Evolutionary conservation across 2,329 filamentous ascomycete species (phyloP).

Genomic region (Sphaceloma murrayae): DNA sequence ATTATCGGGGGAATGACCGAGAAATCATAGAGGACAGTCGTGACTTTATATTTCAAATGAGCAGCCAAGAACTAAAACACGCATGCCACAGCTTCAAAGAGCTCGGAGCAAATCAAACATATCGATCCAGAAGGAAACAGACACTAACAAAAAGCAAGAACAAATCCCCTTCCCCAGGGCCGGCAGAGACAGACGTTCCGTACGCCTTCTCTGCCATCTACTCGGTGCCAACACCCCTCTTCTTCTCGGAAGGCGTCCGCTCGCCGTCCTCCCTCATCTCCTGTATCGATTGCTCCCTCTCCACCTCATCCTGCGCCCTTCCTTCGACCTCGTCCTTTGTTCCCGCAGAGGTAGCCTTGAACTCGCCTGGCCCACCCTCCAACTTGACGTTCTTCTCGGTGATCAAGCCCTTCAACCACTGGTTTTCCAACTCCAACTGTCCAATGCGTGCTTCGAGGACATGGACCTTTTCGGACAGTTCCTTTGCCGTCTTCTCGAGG

Average conservation of each 20-base stretch:
- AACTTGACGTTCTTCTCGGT: slow-evolving; percentile 37
- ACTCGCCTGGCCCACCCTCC: slow-evolving; percentile 4
- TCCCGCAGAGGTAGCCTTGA: background rate
- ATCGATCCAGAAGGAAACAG: background rate
- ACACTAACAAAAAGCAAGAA: background rate
- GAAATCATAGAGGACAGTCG: no score
- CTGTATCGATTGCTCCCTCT: background rate
- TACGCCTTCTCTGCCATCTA: slow-evolving; percentile 14
- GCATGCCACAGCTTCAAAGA: no score
- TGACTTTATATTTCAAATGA: no score
- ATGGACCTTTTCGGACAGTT: slow-evolving; percentile 41
- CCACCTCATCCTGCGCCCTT: background rate
- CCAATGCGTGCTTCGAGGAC: slow-evolving; percentile 38
- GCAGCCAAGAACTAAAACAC: background rate
- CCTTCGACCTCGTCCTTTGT: background rate
- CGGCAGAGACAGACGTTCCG: slow-evolving; percentile 16
- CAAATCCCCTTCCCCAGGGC: slow-evolving; percentile 1
- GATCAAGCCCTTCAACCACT: slow-evolving; percentile 44
- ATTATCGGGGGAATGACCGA: no score
- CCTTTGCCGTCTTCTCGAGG: slow-evolving; percentile 43
- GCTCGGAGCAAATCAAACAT: no score
- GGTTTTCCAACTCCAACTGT: slow-evolving; percentile 45
- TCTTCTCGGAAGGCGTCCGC: slow-evolving; percentile 8
- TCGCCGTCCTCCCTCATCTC: slow-evolving; percentile 14
- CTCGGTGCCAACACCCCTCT: slow-evolving; percentile 14